A percentile compares a stretch with the other conserved stretches of the same genome.
Conservation (phyloP, 73 alveolate species). For the Paramecium sexaurelia region DNA sequence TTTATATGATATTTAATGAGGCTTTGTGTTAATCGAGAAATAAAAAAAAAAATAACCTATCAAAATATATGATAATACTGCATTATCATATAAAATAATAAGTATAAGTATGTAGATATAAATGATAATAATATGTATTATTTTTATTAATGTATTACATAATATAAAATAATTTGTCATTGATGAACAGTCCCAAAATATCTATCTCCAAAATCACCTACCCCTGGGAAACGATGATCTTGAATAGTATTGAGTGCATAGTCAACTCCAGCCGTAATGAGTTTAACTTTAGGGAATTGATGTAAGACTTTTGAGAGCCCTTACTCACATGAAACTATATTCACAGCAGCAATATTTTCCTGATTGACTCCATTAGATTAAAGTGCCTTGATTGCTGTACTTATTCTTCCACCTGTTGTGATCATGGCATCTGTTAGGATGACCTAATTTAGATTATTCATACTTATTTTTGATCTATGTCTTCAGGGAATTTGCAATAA, state of each 20-base stretch:
- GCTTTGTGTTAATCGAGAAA: no score
- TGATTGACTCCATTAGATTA: background rate
- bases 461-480: constrained; percentile 15
- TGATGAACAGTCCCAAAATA: constrained; percentile 39
- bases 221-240: background rate
- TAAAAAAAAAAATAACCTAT: no score
- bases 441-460: background rate
- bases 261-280: constrained; percentile 40
- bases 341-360: constrained; percentile 24
- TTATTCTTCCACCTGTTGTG: constrained; percentile 24
- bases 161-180: background rate
- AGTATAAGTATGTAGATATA: no score
- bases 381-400: background rate
- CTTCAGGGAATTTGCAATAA: constrained; percentile 1
- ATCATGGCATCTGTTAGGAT: constrained; percentile 28
- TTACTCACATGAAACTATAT: constrained; percentile 29
- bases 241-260: background rate
- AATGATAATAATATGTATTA: background rate
- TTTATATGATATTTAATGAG: no score
- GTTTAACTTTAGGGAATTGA: constrained; percentile 4
- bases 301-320: background rate
- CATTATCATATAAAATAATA: no score
- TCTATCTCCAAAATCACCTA: constrained; percentile 52
- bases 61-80: no score
- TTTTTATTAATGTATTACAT: background rate